Evolutionary conservation across 306 rosid genomes (phyloP), one percentile per base, ranked within the genome.

Genomic region (Trifolium dubium): DNA sequence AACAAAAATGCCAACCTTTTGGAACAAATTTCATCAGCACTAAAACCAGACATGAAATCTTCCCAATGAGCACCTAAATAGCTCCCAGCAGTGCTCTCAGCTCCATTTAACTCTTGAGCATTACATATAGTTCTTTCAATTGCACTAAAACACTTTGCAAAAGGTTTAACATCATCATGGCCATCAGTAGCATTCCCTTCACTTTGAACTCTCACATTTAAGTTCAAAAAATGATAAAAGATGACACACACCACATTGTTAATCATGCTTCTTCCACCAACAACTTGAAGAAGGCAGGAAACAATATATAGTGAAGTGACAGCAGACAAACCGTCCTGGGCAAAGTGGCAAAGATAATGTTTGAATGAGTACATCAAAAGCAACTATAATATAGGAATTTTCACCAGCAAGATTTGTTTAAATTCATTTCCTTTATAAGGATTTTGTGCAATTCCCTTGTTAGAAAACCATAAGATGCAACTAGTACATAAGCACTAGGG

Each of bases 251-350:
- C 90, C 59, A 89, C 97, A 61, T 81, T 79, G 54, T 89, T 80
- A 46, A 82, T 68, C 73, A 84, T 53, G 67, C 77, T 69, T 82
- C 74, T 85, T 77, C 93, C 96, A 67, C 89, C 92, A 39, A 92
- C 74, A 72, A 92, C 93, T 87, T 89, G 97, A 84, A 92, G 87
- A 82, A 92, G 88, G 70, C 81, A 73, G 49, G 90, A 86, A 67
- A 89, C 63, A 29, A 89, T 73, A 74, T 88, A 89, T 75, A 92
- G 67, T 54, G 92, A 84, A 11, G 83, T 81, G 73, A 82, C 79
- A 47, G 87, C 77, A 41, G 97, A 89, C 40, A 92, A 77, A 71
- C 85, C 83, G 19, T 64, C 92, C 96, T 92, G 87, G 29, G 44
- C 34, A 81, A 59, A 82, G 19, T 70, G 29, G 44, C 34, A 81